Percentiles rank a stretch among this genome's conserved stretches.
These are phyloP conservation scores for Theobroma grandiflorum DNA, from an alignment of 441 rosid genomes.

Conservation along the genomic window DNA sequence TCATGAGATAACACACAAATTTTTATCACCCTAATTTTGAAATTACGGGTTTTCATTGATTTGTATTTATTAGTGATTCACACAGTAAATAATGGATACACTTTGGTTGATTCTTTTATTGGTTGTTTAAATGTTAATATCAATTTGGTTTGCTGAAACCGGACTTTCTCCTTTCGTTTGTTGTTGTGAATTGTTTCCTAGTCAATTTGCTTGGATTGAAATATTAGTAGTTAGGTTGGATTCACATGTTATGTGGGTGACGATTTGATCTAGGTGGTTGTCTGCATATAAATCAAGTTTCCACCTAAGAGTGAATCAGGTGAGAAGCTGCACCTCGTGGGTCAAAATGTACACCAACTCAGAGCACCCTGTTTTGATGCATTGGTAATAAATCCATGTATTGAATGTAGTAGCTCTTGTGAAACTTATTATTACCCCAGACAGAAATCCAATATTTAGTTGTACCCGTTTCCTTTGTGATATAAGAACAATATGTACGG, in stretches of 20 bases:
- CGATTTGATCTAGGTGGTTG: not conserved
- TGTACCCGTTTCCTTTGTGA: not conserved
- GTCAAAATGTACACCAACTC: not conserved
- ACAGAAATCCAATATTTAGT: not conserved
- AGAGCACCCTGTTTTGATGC: not conserved
- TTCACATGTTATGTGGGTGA: not conserved
- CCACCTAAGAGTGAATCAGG: not conserved
- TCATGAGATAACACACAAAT: conserved; percentile 24
- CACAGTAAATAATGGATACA: conserved; percentile 20
- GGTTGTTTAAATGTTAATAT: conserved; percentile 24
- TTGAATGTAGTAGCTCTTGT: not conserved
- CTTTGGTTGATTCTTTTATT: conserved; percentile 44
- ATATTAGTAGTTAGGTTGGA: conserved; percentile 12
- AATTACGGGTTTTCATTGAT: conserved; percentile 14
- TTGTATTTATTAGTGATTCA: conserved; percentile 38
- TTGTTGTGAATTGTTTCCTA: not conserved
- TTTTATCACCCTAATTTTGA: conserved; percentile 22
- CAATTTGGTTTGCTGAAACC: conserved; percentile 13
- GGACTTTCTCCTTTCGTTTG: not conserved
- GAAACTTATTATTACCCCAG: too few species aligned
- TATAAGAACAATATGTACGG: not conserved
- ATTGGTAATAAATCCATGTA: not conserved
- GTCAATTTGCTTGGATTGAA: not conserved
- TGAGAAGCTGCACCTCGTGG: too few species aligned
- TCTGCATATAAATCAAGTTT: conserved; percentile 1